Evolutionary conservation across 208 protist genomes (phyloP).

Genomic region (Sergeia podlipaevii): DNA sequence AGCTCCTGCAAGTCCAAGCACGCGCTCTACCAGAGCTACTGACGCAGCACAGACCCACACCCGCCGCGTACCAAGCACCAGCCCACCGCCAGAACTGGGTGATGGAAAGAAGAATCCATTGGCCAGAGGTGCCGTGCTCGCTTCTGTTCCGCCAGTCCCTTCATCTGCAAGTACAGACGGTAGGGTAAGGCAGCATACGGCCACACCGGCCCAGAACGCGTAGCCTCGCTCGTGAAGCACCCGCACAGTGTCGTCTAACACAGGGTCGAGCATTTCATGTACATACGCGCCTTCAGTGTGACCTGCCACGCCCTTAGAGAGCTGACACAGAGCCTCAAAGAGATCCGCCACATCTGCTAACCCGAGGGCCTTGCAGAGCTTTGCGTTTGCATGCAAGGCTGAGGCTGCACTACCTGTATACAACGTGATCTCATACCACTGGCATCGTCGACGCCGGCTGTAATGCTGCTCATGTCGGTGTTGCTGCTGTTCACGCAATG

Average conservation of each 20-base stretch:
- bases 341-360: constrained; percentile 24
- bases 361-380: constrained; percentile 29
- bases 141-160: neutral
- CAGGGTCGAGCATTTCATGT: constrained; percentile 20
- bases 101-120: neutral
- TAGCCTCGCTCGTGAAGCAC: constrained; percentile 18
- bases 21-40: constrained; percentile 25
- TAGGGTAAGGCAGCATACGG: constrained; percentile 48
- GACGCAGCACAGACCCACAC: constrained; percentile 12
- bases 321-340: constrained; percentile 23
- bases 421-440: too few relatives aligned
- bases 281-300: constrained; percentile 9
- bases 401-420: too few relatives aligned
- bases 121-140: neutral
- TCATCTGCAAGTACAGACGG: constrained; percentile 29
- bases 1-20: constrained; percentile 23
- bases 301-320: constrained; percentile 16
- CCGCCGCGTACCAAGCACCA: neutral
- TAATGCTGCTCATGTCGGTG: neutral
- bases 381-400: constrained; percentile 34
- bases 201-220: constrained; percentile 66
- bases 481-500: too few relatives aligned
- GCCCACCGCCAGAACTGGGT: neutral
- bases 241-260: constrained; percentile 21
- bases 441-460: neutral